Conservation (phyloP, 75 land plant genomes). For the Larix kaempferi region DNA sequence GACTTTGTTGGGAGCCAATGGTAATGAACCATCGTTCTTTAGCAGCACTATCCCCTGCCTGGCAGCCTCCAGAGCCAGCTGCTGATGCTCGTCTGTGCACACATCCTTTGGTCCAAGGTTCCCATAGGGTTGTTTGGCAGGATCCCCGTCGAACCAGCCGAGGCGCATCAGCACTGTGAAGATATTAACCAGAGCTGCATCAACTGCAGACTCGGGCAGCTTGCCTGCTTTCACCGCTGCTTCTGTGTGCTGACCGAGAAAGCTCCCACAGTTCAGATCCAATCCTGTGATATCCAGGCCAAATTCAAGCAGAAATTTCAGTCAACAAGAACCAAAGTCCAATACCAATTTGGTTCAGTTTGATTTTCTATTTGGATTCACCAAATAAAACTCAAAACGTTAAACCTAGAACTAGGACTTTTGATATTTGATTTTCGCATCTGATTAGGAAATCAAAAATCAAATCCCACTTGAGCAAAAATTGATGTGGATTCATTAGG, state of each 20-base stretch:
- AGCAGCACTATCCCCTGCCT: constrained; percentile 84
- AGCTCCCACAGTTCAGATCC: constrained; percentile 89
- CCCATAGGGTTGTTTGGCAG: constrained; percentile 54
- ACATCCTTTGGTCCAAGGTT: constrained; percentile 68
- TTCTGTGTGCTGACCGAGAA: constrained; percentile 44
- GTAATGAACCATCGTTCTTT: constrained; percentile 53
- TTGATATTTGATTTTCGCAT: no score
- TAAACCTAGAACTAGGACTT: no score
- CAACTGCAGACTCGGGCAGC: constrained; percentile 42
- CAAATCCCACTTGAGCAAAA: no score
- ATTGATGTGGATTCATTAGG: no score
- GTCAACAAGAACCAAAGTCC: background rate
- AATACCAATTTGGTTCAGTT: no score
- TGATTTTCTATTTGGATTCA: no score
- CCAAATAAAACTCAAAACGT: no score
- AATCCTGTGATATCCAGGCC: constrained; percentile 40
- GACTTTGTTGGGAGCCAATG: constrained; percentile 11
- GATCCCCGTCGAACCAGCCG: constrained; percentile 92
- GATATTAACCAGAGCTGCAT: constrained; percentile 56
- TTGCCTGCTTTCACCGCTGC: constrained; percentile 52
- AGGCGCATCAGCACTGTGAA: constrained; percentile 82
- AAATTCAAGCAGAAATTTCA: no score
- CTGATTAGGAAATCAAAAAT: no score
- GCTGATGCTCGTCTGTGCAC: constrained; percentile 64
- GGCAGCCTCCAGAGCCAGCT: constrained; percentile 84